These are phyloP conservation scores for Eucalyptus curtisii DNA, from an alignment of 345 rosid species.

Conservation along the genomic window DNA sequence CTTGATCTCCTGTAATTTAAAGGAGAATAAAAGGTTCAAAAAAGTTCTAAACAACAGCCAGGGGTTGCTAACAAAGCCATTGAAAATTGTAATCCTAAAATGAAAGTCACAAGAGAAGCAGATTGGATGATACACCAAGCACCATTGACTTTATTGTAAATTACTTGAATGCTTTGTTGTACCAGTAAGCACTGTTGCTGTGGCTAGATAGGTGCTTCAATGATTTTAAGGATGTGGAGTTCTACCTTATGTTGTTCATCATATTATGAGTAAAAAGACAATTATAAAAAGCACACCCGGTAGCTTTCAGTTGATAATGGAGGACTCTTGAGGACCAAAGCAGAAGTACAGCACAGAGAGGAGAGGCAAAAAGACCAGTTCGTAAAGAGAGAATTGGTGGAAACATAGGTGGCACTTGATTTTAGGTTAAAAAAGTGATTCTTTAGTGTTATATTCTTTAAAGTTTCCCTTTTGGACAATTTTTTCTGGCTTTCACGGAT, in stretches of 20 bases:
- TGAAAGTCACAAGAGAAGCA: background rate
- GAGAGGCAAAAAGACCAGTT: background rate
- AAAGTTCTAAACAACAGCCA: background rate
- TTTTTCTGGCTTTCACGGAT: background rate
- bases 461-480: background rate
- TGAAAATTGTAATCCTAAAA: background rate
- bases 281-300: background rate
- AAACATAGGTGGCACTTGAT: background rate
- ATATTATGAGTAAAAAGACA: background rate
- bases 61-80: background rate
- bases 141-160: background rate
- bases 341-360: background rate
- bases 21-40: background rate
- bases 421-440: background rate
- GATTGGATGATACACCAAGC: background rate
- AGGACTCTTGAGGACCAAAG: background rate
- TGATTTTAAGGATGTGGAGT: background rate
- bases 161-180: background rate
- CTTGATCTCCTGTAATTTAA: conserved; percentile 51
- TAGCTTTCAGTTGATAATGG: background rate
- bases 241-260: background rate
- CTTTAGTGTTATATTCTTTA: background rate
- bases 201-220: background rate
- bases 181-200: background rate
- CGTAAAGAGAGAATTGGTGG: background rate